Evolutionary conservation across 139 green algal genomes (phyloP).

Genomic region (Coccomyxa sp.): DNA sequence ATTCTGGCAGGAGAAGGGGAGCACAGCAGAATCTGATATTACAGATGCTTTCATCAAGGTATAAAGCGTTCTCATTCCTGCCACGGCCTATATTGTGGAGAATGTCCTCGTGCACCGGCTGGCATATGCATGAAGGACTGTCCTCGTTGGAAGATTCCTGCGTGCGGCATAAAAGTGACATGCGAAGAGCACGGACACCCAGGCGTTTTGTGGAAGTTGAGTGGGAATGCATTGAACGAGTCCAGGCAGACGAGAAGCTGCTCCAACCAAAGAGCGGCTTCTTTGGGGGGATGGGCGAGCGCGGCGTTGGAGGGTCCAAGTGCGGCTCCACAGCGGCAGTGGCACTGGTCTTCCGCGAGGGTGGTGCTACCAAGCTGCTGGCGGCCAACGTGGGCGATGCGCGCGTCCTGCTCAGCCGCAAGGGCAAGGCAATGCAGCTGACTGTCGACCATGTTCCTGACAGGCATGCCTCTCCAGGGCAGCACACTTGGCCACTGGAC

Average conservation of each 20-base stretch:
- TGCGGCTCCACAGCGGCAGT: slow-evolving; percentile 76
- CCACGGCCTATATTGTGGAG: neutral
- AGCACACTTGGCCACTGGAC: neutral
- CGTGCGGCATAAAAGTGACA: neutral
- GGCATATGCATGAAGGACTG: no score
- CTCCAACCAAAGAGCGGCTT: slow-evolving; percentile 65
- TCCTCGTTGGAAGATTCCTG: neutral
- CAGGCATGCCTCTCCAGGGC: slow-evolving; percentile 20
- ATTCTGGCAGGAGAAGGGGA: slow-evolving; percentile 42
- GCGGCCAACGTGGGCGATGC: slow-evolving; percentile 89
- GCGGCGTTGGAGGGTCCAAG: slow-evolving; percentile 84
- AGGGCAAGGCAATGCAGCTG: slow-evolving; percentile 66
- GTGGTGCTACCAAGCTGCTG: slow-evolving; percentile 38
- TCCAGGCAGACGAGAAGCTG: slow-evolving; percentile 56
- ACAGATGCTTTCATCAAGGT: slow-evolving; percentile 34
- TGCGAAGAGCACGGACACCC: neutral
- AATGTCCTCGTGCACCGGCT: no score
- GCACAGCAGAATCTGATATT: slow-evolving; percentile 30
- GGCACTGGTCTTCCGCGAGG: slow-evolving; percentile 24
- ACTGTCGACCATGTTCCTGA: slow-evolving; percentile 88
- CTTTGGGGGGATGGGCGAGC: slow-evolving; percentile 75
- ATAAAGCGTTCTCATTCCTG: no score
- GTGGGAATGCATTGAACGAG: neutral
- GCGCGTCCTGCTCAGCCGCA: slow-evolving; percentile 68
- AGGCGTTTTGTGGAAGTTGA: neutral